Base-by-base conservation (phyloP, 768 basidiomycete species). In the Boletus edulis region DNA sequence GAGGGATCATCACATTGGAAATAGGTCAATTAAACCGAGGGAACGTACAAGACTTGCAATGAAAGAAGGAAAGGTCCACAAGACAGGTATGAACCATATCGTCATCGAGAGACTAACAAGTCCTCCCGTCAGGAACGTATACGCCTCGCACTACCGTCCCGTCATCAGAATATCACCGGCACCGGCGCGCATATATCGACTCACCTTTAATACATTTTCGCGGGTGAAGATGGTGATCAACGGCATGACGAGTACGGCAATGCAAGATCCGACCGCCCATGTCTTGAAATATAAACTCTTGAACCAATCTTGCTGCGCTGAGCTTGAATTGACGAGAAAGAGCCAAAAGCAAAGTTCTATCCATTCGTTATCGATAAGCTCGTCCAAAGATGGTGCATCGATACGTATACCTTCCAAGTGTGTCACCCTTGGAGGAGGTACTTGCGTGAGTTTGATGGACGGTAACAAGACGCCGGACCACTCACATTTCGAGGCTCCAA, bases 321-420 rank as follows among this genome's bases (percentile, higher is more conserved):
- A 76, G 18, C 80, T 75, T 1, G 86, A 75, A 53, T 87, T 87
- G 46, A 92, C 75, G 37, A 94, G 80, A 73, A 90, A 94, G 13
- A 92, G 72, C 91, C 91, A 93, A 67, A 94, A 94, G 62, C 89
- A 93, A 0, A 93, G 76, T 62, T 94, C 91, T 91, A 54, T 9
- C 20, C 32, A 39, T 11, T 12, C 8, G n/a, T 37, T 9, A 51
- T 40, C 18, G 48, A 47, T 55, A 40, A 53, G 48, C 47, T 12
- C 24, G 12, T 35, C 12, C n/a, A 31, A 9, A 5, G n/a, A 10
- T 12, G 22, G 15, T 13, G 27, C 15, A 45, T 41, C 34, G 17
- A 5, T 24, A 47, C 10, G 34, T 24, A 18, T 18, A 87, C 89
- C 89, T 83, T 91, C 89, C 61, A 91, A 68, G 69, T 91, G 90